Conservation (phyloP, 495 filamentous ascomycete species). For the Aspergillus heteromorphus region DNA sequence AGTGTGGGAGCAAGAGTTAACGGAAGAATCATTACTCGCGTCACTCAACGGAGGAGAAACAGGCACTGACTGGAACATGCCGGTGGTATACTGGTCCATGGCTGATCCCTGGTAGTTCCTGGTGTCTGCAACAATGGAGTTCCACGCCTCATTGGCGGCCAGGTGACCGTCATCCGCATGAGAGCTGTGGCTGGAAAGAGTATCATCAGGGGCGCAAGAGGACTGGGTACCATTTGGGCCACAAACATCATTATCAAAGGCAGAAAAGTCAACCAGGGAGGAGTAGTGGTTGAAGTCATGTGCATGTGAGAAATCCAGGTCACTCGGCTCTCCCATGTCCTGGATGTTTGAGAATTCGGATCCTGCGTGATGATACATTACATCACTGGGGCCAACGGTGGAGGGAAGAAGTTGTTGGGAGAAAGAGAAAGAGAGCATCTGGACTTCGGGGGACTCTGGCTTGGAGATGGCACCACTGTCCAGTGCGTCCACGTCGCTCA, state of each 20-base stretch:
- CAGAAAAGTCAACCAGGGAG: conserved; percentile 39
- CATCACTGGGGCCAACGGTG: conserved; percentile 39
- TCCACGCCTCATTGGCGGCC: conserved; percentile 35
- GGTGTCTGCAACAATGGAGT: conserved; percentile 33
- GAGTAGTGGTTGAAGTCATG: conserved; percentile 31
- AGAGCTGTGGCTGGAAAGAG: conserved; percentile 38
- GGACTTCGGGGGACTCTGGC: conserved; percentile 40
- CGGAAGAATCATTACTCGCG: conserved; percentile 42
- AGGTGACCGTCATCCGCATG: conserved; percentile 40
- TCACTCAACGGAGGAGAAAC: conserved; percentile 45
- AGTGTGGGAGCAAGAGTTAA: conserved; percentile 39
- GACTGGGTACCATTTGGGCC: conserved; percentile 28
- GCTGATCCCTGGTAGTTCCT: conserved; percentile 35
- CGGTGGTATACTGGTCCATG: conserved; percentile 34
- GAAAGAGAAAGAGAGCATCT: conserved; percentile 44
- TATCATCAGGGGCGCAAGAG: conserved; percentile 37
- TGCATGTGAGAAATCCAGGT: conserved; percentile 34
- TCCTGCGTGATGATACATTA: conserved; percentile 39
- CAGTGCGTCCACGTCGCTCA: conserved; percentile 37
- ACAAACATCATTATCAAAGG: conserved; percentile 42
- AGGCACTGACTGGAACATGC: conserved; percentile 36
- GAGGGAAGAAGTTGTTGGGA: conserved; percentile 42
- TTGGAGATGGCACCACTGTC: conserved; percentile 32
- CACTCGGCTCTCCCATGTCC: conserved; percentile 37
- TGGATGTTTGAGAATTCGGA: conserved; percentile 39